These are phyloP conservation scores for Neofusicoccum ribis DNA, from an alignment of 2,329 filamentous ascomycete genomes.

Conservation along the genomic window DNA sequence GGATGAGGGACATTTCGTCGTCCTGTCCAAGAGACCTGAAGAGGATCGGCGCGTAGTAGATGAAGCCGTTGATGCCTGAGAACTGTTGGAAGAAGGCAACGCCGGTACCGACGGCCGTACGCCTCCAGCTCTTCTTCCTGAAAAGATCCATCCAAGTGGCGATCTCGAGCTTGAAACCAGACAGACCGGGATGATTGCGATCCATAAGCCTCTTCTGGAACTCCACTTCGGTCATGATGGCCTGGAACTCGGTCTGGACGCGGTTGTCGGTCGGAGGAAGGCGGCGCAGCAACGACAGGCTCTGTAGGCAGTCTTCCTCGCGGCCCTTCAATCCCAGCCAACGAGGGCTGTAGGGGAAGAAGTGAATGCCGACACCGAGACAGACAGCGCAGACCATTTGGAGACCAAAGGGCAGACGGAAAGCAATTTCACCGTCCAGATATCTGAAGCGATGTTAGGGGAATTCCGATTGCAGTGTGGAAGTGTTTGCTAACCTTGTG, in stretches of 20 bases:
- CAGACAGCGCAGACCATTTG: slow-evolving; percentile 43
- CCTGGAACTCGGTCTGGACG: slow-evolving; percentile 24
- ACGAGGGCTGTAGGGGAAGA: slow-evolving; percentile 36
- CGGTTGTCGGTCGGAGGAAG: slow-evolving; percentile 21
- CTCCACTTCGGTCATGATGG: slow-evolving; percentile 25
- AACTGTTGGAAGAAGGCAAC: slow-evolving; percentile 49
- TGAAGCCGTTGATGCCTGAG: slow-evolving; percentile 37
- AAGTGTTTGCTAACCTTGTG: slow-evolving; percentile 34
- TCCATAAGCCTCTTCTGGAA: slow-evolving; percentile 20
- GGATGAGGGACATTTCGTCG: slow-evolving; percentile 31
- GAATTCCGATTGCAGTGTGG: background rate
- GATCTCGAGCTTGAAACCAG: slow-evolving; percentile 17
- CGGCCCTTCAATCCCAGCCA: slow-evolving; percentile 35
- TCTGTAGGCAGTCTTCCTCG: slow-evolving; percentile 31
- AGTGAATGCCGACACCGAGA: slow-evolving; percentile 33
- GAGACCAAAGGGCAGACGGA: slow-evolving; percentile 50
- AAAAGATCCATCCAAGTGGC: slow-evolving; percentile 45
- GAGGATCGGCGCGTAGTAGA: slow-evolving; percentile 51
- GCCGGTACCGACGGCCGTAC: slow-evolving; percentile 42
- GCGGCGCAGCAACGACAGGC: slow-evolving; percentile 31
- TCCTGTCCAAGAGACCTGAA: slow-evolving; percentile 43
- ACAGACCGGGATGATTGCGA: slow-evolving; percentile 6
- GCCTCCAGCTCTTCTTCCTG: slow-evolving; percentile 43
- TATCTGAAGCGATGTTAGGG: background rate
- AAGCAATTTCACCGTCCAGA: slow-evolving; percentile 49